A percentile compares a stretch with the other conserved stretches of the same genome.
Conservation (phyloP, 179 eudicot genomes). For the Dionaea muscipula region DNA sequence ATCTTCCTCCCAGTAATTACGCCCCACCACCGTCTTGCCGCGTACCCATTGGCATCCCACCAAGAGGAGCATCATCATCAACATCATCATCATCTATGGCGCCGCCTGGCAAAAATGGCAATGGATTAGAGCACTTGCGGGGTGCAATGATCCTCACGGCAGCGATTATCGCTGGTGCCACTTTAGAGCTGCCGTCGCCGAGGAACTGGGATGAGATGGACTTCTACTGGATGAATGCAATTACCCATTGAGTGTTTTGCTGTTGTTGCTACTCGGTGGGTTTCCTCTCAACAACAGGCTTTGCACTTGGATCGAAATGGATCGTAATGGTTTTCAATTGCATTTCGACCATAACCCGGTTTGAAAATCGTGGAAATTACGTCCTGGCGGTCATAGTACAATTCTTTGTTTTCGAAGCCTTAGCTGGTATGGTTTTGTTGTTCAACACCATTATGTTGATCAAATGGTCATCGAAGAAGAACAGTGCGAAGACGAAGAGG, state of each 20-base stretch:
- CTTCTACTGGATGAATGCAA: neutral
- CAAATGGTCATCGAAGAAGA: constrained; percentile 10
- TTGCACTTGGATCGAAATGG: constrained; percentile 22
- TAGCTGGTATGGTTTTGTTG: constrained; percentile 9
- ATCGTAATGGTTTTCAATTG: constrained; percentile 12
- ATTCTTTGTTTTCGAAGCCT: constrained; percentile 4
- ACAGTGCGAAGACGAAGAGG: too few relatives aligned
- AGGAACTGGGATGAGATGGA: constrained; percentile 5
- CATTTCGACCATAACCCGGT: constrained; percentile 10
- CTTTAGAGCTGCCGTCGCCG: constrained; percentile 11
- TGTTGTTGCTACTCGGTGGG: constrained; percentile 19
- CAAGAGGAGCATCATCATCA: constrained; percentile 1
- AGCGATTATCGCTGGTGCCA: constrained; percentile 13
- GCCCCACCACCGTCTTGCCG: too few relatives aligned
- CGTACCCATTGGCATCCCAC: neutral
- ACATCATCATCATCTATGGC: constrained; percentile 3
- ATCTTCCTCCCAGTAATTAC: neutral
- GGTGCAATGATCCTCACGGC: constrained; percentile 14
- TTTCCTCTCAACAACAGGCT: constrained; percentile 20
- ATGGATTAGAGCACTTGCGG: constrained; percentile 14
- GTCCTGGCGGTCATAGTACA: constrained; percentile 6
- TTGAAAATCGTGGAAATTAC: constrained; percentile 5
- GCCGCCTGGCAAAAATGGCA: constrained; percentile 1
- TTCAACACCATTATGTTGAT: constrained; percentile 16
- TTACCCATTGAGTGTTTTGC: constrained; percentile 12